Conservation (phyloP, 2,329 filamentous ascomycete species). For the Stachybotrys echinatus region DNA sequence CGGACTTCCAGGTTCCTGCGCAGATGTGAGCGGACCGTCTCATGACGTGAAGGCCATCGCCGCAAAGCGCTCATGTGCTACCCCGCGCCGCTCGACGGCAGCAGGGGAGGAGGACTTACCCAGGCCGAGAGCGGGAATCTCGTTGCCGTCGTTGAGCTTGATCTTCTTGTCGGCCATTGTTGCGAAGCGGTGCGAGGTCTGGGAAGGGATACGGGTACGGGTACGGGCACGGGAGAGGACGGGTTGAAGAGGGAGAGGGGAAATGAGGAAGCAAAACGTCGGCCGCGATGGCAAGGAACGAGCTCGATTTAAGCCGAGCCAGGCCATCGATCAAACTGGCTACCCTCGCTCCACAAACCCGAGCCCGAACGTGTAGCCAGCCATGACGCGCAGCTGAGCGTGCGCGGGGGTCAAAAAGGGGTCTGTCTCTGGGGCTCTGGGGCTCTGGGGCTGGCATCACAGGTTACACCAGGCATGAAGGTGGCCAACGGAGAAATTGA, state of each 20-base stretch:
- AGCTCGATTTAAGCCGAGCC: neutral
- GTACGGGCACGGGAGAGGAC: neutral
- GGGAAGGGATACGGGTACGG: neutral
- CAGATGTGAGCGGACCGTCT: too few relatives aligned
- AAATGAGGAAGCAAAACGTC: neutral
- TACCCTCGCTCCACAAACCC: neutral
- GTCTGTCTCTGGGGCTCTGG: neutral
- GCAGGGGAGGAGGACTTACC: slow-evolving; percentile 34
- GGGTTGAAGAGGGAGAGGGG: neutral
- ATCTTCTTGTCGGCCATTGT: slow-evolving; percentile 51
- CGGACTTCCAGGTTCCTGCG: slow-evolving; percentile 60
- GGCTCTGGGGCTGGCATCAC: too few relatives aligned
- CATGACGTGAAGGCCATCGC: too few relatives aligned
- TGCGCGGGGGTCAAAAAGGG: neutral
- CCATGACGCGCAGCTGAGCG: neutral
- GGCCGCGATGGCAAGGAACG: neutral
- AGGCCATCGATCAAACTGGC: neutral
- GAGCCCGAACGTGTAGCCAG: neutral
- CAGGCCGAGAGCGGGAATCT: slow-evolving; percentile 60
- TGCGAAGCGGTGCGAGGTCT: neutral
- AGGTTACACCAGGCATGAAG: neutral
- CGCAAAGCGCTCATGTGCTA: too few relatives aligned
- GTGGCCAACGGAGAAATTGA: slow-evolving; percentile 12
- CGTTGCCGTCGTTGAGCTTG: slow-evolving; percentile 59
- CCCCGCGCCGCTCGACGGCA: neutral